A percentile compares a stretch with the other conserved stretches of the same genome.
These are phyloP conservation scores for Centaurea solstitialis DNA, from an alignment of 129 eudicot species.

Conservation along the genomic window DNA sequence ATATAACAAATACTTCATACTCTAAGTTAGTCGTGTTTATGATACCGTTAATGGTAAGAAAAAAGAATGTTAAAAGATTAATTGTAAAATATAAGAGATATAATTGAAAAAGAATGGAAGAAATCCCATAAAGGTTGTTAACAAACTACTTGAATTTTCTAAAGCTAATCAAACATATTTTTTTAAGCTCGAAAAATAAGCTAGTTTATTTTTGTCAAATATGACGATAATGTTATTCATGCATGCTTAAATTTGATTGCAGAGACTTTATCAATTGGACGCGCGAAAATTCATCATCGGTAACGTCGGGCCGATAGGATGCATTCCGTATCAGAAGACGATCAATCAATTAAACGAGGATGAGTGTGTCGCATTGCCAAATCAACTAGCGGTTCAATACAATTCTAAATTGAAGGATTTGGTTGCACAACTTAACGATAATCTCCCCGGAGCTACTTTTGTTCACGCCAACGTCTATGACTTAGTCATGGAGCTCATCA, in stretches of 20 bases:
- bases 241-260: conserved; percentile 10
- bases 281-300: conserved; percentile 87
- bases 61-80: no score
- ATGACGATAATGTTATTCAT: background rate
- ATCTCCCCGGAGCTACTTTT: conserved; percentile 82
- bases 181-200: no score
- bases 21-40: no score
- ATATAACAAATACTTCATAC: no score
- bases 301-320: conserved; percentile 94
- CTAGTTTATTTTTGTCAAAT: no score
- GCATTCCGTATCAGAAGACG: conserved; percentile 96
- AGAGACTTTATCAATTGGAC: conserved; percentile 88
- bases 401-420: conserved; percentile 74
- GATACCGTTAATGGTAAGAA: no score
- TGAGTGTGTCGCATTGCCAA: conserved; percentile 84
- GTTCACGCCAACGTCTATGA: conserved; percentile 87
- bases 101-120: no score
- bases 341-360: conserved; percentile 65
- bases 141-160: no score
- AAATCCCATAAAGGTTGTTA: no score
- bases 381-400: conserved; percentile 74
- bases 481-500: conserved; percentile 90
- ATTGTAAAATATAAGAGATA: no score
- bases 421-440: conserved; percentile 57
- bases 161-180: no score